Percentiles rank a stretch among this genome's conserved stretches.
These are phyloP conservation scores for Suillus subaureus DNA, from an alignment of 768 basidiomycete species.

Conservation along the genomic window DNA sequence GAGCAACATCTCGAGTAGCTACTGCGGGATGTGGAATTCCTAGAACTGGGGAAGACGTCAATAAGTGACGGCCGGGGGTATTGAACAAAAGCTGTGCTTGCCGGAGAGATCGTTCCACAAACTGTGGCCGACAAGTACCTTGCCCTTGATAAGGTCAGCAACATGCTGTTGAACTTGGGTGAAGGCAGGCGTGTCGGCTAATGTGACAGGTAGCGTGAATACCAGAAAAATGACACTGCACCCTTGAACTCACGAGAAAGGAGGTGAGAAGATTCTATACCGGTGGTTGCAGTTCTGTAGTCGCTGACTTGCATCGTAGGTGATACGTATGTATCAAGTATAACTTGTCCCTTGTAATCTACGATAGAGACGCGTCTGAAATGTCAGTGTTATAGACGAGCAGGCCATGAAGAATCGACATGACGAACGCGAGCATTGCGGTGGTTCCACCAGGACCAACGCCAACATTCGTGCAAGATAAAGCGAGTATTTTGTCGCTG, in stretches of 20 bases:
- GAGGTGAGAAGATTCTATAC: slow-evolving; percentile 47
- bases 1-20: slow-evolving; percentile 75
- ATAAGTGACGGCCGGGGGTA: slow-evolving; percentile 7
- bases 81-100: slow-evolving; percentile 30
- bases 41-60: slow-evolving; percentile 51
- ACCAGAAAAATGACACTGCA: neutral
- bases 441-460: slow-evolving; percentile 82
- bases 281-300: slow-evolving; percentile 69
- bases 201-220: slow-evolving; percentile 5
- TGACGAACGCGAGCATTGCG: slow-evolving; percentile 76
- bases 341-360: slow-evolving; percentile 55
- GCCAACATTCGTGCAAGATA: slow-evolving; percentile 74
- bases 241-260: slow-evolving; percentile 35
- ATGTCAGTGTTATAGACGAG: slow-evolving; percentile 7
- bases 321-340: slow-evolving; percentile 66
- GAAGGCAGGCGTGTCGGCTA: slow-evolving; percentile 52
- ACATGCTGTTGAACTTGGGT: slow-evolving; percentile 65
- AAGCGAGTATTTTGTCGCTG: slow-evolving; percentile 53
- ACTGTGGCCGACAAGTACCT: slow-evolving; percentile 74
- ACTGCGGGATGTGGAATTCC: slow-evolving; percentile 82
- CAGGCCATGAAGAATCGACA: slow-evolving; percentile 5
- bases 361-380: slow-evolving; percentile 55
- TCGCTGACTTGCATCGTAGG: slow-evolving; percentile 73
- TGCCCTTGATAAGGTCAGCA: slow-evolving; percentile 66
- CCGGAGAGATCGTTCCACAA: slow-evolving; percentile 84